Percentiles rank a stretch among this genome's conserved stretches.
phyloP scores from a whole-genome alignment of 140 eudicot species.

The Erigeron philadelphicus region DNA sequence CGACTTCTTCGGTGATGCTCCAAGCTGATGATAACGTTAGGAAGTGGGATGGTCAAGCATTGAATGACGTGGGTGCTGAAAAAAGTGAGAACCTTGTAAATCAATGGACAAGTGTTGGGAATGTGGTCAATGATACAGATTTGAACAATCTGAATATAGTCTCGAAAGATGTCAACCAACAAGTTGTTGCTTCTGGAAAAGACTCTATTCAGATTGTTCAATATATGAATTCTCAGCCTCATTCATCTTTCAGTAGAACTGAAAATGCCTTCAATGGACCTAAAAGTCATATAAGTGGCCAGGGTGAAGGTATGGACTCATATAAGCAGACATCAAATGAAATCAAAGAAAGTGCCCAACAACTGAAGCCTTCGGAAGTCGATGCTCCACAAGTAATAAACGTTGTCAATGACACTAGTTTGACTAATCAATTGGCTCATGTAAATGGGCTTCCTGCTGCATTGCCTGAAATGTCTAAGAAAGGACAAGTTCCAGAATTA shows the following conservation, averaged over 20 bases:
- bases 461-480: slow-evolving; percentile 27
- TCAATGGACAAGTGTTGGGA: slow-evolving; percentile 8
- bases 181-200: slow-evolving; percentile 25
- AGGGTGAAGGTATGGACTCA: slow-evolving; percentile 20
- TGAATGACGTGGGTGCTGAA: not conserved
- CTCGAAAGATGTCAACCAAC: slow-evolving; percentile 24
- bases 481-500: slow-evolving; percentile 22
- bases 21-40: slow-evolving; percentile 10
- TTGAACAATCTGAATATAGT: slow-evolving; percentile 5
- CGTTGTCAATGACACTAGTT: slow-evolving; percentile 16
- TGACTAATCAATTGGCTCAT: slow-evolving; percentile 34
- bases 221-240: slow-evolving; percentile 17
- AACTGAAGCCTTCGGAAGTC: slow-evolving; percentile 26
- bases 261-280: slow-evolving; percentile 22
- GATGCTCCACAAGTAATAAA: slow-evolving; percentile 15
- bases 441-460: slow-evolving; percentile 17
- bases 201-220: slow-evolving; percentile 25
- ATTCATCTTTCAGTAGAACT: slow-evolving; percentile 19
- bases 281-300: slow-evolving; percentile 29
- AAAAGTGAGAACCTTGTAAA: slow-evolving; percentile 16
- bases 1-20: slow-evolving; percentile 1
- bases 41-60: slow-evolving; percentile 17
- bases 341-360: slow-evolving; percentile 19
- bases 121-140: slow-evolving; percentile 1
- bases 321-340: slow-evolving; percentile 23